Base-by-base conservation (phyloP, 1,139 yeast genomes). In the Pichia sorboxylosa region DNA sequence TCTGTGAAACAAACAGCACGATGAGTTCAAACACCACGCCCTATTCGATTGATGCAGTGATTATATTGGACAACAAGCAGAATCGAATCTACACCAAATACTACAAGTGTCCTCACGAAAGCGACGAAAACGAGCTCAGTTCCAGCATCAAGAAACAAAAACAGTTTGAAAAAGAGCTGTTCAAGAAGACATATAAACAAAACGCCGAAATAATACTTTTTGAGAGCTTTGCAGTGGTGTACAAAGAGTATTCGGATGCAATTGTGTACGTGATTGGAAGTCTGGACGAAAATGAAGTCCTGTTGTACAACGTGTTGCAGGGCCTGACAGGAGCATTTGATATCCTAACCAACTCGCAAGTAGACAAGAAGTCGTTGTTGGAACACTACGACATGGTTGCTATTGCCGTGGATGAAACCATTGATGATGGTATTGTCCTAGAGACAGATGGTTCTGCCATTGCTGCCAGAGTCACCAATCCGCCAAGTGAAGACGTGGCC, bases 351-450 rank as follows among this genome's bases (percentile, higher is more conserved):
- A 76, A 73, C 46, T 75, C 72, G 51, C 75, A 81, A 18, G 63
- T 87, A 43, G 97, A 90, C 57, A 82, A 79, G 56, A 67, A 75
- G 42, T 70, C 90, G 3, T 61, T 90, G 30, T 68, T 79, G 48
- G 94, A 83, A 44, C 73, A 80, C 54, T 90, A 79, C 53, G 99
- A 90, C 56, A 64, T 83, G 64, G 78, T 85, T 31, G 66, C 83
- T 31, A 69, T 90, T 54, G 84, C 93, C 8, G 69, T 87, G 30
- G 98, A 90, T 55, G 98, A 90, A 59, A 71, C 93, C 17, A 66
- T 90, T 36, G 98, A 90, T 54, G 92, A 82, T 47, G 95, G 97
- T 18, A 74, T 90, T 43, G 76, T 92, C 41, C 66, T 92, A 46
- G 97, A 90, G 57, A 79, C 85, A 26, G 97, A 90, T 50, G 76